Percentiles rank a stretch among this genome's conserved stretches.
Conservation (phyloP, 345 rosid genomes). For the Brassica cretica region DNA sequence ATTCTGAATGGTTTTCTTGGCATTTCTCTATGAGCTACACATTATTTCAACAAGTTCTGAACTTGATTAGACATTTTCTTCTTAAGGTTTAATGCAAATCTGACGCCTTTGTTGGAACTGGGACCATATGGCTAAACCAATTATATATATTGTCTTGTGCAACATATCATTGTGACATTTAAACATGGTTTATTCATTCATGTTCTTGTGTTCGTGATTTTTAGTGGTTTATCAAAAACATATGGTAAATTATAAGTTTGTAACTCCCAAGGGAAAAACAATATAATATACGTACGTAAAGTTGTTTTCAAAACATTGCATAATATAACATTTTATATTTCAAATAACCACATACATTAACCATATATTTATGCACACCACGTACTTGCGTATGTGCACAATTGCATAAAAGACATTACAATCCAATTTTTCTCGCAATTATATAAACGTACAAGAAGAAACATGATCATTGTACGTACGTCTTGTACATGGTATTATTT, state of each 20-base stretch:
- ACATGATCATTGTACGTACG: constrained; percentile 35
- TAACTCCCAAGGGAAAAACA: too few relatives aligned
- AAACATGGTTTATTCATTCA: neutral
- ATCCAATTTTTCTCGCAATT: constrained; percentile 9
- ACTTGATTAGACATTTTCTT: constrained; percentile 32
- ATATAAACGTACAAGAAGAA: constrained; percentile 32
- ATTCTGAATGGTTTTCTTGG: constrained; percentile 10
- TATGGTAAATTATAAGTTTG: neutral
- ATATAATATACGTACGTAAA: too few relatives aligned
- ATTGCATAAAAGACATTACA: constrained; percentile 10
- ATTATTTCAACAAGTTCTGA: constrained; percentile 39
- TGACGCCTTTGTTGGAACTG: constrained; percentile 36
- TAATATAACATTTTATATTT: too few relatives aligned
- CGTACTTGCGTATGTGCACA: constrained; percentile 12
- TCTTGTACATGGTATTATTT: constrained; percentile 18
- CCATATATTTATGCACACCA: constrained; percentile 7
- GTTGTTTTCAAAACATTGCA: too few relatives aligned
- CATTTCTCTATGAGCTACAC: constrained; percentile 20
- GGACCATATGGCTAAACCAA: constrained; percentile 38
- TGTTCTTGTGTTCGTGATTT: neutral
- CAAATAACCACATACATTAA: neutral
- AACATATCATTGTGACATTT: neutral
- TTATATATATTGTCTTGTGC: constrained; percentile 9
- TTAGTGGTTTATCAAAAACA: neutral
- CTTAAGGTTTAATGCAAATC: constrained; percentile 38